Base-by-base conservation (phyloP, 129 eudicot genomes). In the Flaveria ramosissima region DNA sequence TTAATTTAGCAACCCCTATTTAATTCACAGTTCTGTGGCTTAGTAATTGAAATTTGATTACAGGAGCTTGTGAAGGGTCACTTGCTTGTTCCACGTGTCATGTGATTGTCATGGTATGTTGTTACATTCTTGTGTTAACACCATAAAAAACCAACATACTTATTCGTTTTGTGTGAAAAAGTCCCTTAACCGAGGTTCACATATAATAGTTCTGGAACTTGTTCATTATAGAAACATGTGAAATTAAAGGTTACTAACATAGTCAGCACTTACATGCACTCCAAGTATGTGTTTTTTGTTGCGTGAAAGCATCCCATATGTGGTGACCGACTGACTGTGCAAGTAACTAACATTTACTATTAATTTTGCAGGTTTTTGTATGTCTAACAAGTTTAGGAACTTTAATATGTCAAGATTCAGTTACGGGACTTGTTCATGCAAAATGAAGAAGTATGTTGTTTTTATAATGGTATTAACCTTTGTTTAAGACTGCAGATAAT, bases 1-100 rank as follows among this genome's bases (percentile, higher is more conserved):
- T 60, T 52, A n/a, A 11, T 3, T 60, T 60, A 59, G 67, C 67
- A 61, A 13, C 42, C 27, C 26, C 67, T 61, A 9, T 24, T 61
- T 61, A n/a, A 61, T 61, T 26, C 67, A 61, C 15, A 26, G 42
- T 61, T 61, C 14, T 24, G 42, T 61, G 67, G 19, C n/a, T 5
- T 62, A 27, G 32, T 19, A 62, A 27, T 62, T 62, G 21, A 62
- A 27, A 13, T 64, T 41, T 70, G 60, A 30, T 78, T 68, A 21
- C 84, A 88, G 89, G 89, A 55, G 92, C 89, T 66, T 88, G 89
- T 81, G 92, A 88, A 85, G 89, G 86, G 56, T 85, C 88, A 0
- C 85, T 84, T 77, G 88, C 92, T 70, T 88, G 92, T 74, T 88
- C 89, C 57, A 81, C 92, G 9, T 85, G 92, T 73, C 89, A 85